Evolutionary conservation across 163 green algal genomes (phyloP).

Genomic region (Scenedesmus sp.): DNA sequence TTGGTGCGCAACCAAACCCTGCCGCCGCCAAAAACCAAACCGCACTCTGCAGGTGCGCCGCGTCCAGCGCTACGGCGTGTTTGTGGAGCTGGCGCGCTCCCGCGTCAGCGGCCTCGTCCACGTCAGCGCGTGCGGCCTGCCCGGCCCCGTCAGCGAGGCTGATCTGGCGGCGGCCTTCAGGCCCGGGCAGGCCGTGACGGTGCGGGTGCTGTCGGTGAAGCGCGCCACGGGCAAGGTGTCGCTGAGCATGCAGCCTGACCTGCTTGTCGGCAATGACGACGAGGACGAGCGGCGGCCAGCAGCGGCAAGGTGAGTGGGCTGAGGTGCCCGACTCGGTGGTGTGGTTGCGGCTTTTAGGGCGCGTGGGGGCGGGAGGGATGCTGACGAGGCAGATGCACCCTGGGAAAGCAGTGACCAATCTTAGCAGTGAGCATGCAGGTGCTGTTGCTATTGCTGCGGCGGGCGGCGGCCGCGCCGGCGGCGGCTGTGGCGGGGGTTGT

Average conservation of each 20-base stretch:
- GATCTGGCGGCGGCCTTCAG: slow-evolving; percentile 32
- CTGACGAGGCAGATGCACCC: too few relatives aligned
- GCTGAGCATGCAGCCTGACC: slow-evolving; percentile 84
- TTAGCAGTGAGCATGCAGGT: too few relatives aligned
- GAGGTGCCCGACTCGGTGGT: too few relatives aligned
- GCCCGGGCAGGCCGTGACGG: slow-evolving; percentile 57
- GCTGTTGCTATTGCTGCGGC: too few relatives aligned
- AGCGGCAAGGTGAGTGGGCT: not conserved
- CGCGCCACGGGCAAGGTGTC: slow-evolving; percentile 67
- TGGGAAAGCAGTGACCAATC: too few relatives aligned
- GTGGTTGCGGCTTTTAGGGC: too few relatives aligned
- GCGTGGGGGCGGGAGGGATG: too few relatives aligned
- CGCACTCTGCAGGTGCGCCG: slow-evolving; percentile 60
- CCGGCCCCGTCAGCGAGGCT: not conserved
- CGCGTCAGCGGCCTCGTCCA: slow-evolving; percentile 82
- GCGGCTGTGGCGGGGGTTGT: too few relatives aligned
- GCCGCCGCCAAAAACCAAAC: too few relatives aligned
- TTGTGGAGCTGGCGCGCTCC: slow-evolving; percentile 78
- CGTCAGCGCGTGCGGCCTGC: slow-evolving; percentile 63
- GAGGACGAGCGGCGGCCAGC: slow-evolving; percentile 41
- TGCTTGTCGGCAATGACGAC: slow-evolving; percentile 67
- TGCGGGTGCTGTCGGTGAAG: slow-evolving; percentile 85
- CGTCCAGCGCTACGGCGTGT: slow-evolving; percentile 90
- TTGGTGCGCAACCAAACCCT: too few relatives aligned
- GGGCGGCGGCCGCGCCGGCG: too few relatives aligned